Conservation (phyloP, 345 rosid species). For the Psidium friedrichsthalianum region DNA sequence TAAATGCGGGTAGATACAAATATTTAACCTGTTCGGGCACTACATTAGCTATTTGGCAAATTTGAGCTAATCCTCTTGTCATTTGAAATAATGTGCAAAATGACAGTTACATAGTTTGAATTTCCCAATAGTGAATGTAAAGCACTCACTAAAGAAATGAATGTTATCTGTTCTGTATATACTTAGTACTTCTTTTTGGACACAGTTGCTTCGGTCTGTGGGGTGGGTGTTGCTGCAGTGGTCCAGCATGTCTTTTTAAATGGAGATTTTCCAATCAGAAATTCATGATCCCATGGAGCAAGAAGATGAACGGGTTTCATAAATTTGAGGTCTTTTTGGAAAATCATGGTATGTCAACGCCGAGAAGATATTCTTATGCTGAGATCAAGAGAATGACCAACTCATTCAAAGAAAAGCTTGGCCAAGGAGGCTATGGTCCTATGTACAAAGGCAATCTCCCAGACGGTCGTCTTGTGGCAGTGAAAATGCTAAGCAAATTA, state of each 20-base stretch:
- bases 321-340: not conserved
- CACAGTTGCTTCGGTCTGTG: not conserved
- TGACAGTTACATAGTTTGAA: not conserved
- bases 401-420: slow-evolving; percentile 12
- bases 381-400: slow-evolving; percentile 9
- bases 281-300: not conserved
- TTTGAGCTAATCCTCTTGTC: not conserved
- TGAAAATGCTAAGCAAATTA: slow-evolving; percentile 19
- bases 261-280: not conserved
- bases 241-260: not conserved
- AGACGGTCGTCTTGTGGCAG: slow-evolving; percentile 19
- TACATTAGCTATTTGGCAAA: not conserved
- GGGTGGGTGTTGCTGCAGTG: no score
- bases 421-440: slow-evolving; percentile 20
- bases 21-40: not conserved
- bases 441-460: slow-evolving; percentile 17
- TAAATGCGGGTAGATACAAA: not conserved
- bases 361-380: slow-evolving; percentile 6
- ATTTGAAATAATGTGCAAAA: not conserved
- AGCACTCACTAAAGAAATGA: not conserved
- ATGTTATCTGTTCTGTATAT: fast-evolving
- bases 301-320: not conserved
- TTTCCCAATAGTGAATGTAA: no score
- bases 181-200: not conserved
- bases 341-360: not conserved